Evolutionary conservation across 495 filamentous ascomycete species (phyloP), one percentile per base, ranked within the genome.

Genomic region (Penicillium cataractarum): DNA sequence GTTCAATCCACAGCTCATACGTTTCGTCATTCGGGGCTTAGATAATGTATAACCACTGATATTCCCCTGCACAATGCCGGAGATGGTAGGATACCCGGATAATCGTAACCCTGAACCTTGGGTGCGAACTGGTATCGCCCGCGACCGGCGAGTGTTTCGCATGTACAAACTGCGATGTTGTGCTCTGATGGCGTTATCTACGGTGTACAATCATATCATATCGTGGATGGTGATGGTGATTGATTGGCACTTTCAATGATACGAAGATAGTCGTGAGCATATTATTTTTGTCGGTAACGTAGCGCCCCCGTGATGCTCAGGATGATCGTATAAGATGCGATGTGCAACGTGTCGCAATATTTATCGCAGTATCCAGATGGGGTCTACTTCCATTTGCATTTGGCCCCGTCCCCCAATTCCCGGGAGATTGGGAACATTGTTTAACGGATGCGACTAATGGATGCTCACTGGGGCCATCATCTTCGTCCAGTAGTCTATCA

Each of bases 271-370:
- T 27, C 50, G 19, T 17, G 22, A 31, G 50, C 12, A 27, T 13
- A 26, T 50, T 12, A n/a, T n/a, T n/a, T n/a, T n/a, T n/a, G n/a
- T 54, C 27, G 17, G n/a, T 13, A 19, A 52, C 9, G 50, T 7
- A 8, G 12, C 26, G 22, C 24, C 59, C 40, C 44, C 52, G 51
- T 57, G 60, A 52, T 57, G 44, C 57, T 62, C 42, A 26, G 49
- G 42, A 56, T 56, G 42, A 62, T 57, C 53, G 24, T 19, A 61
- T 31, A 29, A 51, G 53, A 50, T 39, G 60, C 42, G 44, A 62
- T 26, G 42, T 57, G 60, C 59, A 61, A 61, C 59, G 59, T 61
- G 59, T 50, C 46, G 3, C 24, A 4, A 12, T 50, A 21, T 27
- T 29, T 29, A 7, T 24, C 3, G 9, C 8, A 46, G 17, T 13